These are phyloP conservation scores for Coemansia javaensis DNA, from an alignment of 192 early-diverging fungal genomes.

Conservation along the genomic window DNA sequence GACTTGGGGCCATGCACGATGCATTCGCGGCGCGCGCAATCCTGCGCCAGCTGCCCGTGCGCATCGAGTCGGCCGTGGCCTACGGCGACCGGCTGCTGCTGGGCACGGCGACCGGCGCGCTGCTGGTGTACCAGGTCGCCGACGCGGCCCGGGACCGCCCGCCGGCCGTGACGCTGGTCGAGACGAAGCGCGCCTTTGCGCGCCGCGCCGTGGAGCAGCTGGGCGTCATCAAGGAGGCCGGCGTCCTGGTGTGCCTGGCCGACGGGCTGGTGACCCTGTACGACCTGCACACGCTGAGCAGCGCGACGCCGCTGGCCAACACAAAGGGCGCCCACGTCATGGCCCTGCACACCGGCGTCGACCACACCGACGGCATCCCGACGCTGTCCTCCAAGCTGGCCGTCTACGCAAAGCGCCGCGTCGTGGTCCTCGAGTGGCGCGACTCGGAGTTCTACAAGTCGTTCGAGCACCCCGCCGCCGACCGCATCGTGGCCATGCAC, in stretches of 20 bases:
- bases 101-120: conserved; percentile 62
- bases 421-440: conserved; percentile 71
- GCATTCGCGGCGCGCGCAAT: conserved; percentile 72
- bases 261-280: conserved; percentile 70
- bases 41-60: conserved; percentile 64
- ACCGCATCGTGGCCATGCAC: conserved; percentile 67
- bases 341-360: conserved; percentile 66
- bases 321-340: conserved; percentile 74
- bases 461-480: conserved; percentile 67
- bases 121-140: conserved; percentile 63
- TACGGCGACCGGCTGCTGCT: conserved; percentile 67
- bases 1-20: conserved; percentile 59
- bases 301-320: conserved; percentile 61
- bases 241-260: conserved; percentile 64
- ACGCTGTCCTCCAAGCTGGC: conserved; percentile 68
- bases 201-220: conserved; percentile 67
- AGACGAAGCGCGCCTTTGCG: conserved; percentile 67
- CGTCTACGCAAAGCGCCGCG: conserved; percentile 64
- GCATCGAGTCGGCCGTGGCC: conserved; percentile 67
- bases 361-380: conserved; percentile 61
- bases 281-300: conserved; percentile 67
- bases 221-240: conserved; percentile 70
- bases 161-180: conserved; percentile 52
- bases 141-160: conserved; percentile 17
- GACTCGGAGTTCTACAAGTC: conserved; percentile 66